phyloP scores from a whole-genome alignment of 768 basidiomycete genomes.

The Lyophyllum atratum region DNA sequence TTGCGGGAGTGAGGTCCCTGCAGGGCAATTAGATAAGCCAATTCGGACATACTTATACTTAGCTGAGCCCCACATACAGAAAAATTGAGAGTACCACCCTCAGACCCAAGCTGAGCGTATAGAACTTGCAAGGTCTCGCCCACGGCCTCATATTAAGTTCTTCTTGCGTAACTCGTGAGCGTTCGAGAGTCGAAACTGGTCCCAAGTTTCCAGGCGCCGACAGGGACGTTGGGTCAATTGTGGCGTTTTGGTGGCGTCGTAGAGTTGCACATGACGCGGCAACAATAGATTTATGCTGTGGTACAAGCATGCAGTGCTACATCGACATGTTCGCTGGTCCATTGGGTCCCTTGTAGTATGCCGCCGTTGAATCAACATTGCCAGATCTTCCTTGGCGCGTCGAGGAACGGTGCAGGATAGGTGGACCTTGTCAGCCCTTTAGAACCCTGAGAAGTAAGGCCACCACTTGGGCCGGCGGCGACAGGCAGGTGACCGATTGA shows the following conservation, averaged over 20 bases:
- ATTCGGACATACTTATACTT: background rate
- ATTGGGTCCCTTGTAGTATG: background rate
- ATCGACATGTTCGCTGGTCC: background rate
- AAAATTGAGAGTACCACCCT: too few species aligned
- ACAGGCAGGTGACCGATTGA: too few species aligned
- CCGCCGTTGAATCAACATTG: background rate
- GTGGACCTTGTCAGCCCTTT: background rate
- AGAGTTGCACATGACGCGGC: background rate
- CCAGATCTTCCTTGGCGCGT: background rate
- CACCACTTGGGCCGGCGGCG: background rate
- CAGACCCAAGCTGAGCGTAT: too few species aligned
- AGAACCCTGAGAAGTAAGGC: background rate
- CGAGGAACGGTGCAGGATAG: background rate
- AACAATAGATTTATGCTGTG: background rate
- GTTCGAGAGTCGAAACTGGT: background rate
- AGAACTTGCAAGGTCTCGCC: too few species aligned
- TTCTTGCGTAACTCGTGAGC: too few species aligned
- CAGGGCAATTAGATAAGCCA: too few species aligned
- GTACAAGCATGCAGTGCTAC: too few species aligned
- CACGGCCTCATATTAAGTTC: too few species aligned
- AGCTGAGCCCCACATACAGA: too few species aligned
- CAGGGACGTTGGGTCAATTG: background rate
- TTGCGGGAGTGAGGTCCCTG: background rate
- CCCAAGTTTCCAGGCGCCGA: background rate
- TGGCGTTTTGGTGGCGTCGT: conserved; percentile 6